A percentile compares a stretch with the other conserved stretches of the same genome.
phyloP scores from a whole-genome alignment of 169 alveolate species.

The Haemoproteus tartakovskyi region DNA sequence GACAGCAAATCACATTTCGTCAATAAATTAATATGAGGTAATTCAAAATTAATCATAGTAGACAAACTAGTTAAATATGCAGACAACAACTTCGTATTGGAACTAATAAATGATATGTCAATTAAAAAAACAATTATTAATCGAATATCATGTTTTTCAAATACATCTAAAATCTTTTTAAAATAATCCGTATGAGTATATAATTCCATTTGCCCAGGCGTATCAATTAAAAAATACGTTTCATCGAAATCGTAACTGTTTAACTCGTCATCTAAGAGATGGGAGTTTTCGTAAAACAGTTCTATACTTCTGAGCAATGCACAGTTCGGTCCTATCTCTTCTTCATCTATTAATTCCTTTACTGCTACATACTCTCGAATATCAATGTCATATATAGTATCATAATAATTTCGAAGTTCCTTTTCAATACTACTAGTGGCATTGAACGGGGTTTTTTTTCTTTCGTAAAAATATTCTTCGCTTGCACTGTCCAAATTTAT shows the following conservation, averaged over 20 bases:
- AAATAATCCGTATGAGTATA: constrained; percentile 94
- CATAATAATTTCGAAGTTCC: constrained; percentile 72
- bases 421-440: constrained; percentile 83
- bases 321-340: constrained; percentile 95
- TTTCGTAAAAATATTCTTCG: constrained; percentile 78
- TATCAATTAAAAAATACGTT: constrained; percentile 92
- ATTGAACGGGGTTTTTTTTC: constrained; percentile 62
- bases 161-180: constrained; percentile 83
- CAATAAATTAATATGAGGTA: constrained; percentile 93
- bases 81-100: constrained; percentile 90
- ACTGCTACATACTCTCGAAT: constrained; percentile 94
- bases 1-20: constrained; percentile 93
- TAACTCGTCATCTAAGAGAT: constrained; percentile 92
- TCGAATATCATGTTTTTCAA: constrained; percentile 86
- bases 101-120: constrained; percentile 93
- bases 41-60: constrained; percentile 93
- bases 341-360: constrained; percentile 91
- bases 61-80: constrained; percentile 93
- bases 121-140: constrained; percentile 90
- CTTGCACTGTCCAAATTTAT: constrained; percentile 98
- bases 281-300: constrained; percentile 87
- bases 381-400: constrained; percentile 84
- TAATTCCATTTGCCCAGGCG: constrained; percentile 97
- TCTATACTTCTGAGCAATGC: constrained; percentile 95
- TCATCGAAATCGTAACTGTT: constrained; percentile 91